Percentiles rank a stretch among this genome's conserved stretches.
These are phyloP conservation scores for Eucalyptus tenuipes DNA, from an alignment of 345 rosid genomes.

Conservation along the genomic window DNA sequence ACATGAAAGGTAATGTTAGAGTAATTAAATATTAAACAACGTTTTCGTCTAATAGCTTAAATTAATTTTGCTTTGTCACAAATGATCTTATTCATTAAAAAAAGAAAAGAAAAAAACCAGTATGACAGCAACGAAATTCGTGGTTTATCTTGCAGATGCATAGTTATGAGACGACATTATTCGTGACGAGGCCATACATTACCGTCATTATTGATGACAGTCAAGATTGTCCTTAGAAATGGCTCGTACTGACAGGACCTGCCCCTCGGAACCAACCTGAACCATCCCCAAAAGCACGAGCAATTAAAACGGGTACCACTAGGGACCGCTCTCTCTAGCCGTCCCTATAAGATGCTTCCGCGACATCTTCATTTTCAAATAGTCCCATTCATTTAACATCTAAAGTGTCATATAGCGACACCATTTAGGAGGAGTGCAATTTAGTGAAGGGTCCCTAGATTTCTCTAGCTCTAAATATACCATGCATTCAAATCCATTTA, in stretches of 20 bases:
- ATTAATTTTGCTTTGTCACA: no score
- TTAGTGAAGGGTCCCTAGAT: not conserved
- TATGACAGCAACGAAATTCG: not conserved
- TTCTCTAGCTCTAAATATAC: not conserved
- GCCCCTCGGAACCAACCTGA: rapidly evolving
- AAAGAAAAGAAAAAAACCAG: no score
- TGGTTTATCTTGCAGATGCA: not conserved
- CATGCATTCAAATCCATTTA: not conserved
- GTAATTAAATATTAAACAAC: no score
- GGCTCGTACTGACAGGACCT: not conserved
- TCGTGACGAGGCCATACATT: not conserved
- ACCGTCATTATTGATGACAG: not conserved
- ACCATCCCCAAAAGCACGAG: not conserved
- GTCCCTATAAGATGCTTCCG: not conserved
- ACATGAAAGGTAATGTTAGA: no score
- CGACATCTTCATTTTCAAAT: not conserved
- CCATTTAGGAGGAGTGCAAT: not conserved
- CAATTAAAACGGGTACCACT: not conserved
- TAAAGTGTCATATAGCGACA: not conserved
- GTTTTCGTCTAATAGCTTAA: no score
- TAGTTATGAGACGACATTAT: not conserved
- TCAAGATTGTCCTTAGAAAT: not conserved
- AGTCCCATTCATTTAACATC: not conserved
- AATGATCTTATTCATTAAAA: no score
- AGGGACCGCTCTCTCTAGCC: not conserved